Evolutionary conservation across 306 rosid species (phyloP).

Genomic region (Quercus glauca): DNA sequence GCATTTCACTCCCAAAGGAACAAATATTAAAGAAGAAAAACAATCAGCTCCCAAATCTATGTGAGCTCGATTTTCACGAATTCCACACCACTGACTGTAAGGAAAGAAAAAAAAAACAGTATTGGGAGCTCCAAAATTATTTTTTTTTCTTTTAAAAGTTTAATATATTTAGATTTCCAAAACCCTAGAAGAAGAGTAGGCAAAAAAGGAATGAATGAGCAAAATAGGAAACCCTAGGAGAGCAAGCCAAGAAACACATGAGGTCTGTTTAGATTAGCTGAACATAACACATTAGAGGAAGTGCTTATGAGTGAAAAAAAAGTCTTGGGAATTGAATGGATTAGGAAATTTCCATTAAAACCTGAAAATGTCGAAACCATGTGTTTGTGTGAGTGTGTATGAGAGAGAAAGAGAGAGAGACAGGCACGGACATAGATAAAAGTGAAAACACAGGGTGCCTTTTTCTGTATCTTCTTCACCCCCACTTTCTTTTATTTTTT

Average conservation of each 20-base stretch:
- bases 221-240: constrained; percentile 32
- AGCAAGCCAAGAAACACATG: constrained; percentile 14
- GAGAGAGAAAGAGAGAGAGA: background rate
- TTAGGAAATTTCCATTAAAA: constrained; percentile 24
- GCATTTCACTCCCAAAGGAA: constrained; percentile 20
- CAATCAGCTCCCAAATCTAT: background rate
- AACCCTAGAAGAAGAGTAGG: constrained; percentile 47
- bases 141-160: background rate
- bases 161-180: constrained; percentile 24
- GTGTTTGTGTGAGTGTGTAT: background rate
- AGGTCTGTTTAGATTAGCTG: constrained; percentile 13
- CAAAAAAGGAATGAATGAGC: background rate
- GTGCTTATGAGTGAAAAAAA: constrained; percentile 3
- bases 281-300: background rate
- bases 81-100: constrained; percentile 12
- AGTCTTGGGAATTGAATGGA: constrained; percentile 43
- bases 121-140: background rate
- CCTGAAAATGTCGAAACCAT: constrained; percentile 28
- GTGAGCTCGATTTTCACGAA: constrained; percentile 9
- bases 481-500: background rate
- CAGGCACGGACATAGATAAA: constrained; percentile 39
- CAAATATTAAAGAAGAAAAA: background rate
- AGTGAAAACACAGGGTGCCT: constrained; percentile 30
- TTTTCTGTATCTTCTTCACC: constrained; percentile 14
- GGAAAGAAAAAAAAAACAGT: background rate